phyloP scores from a whole-genome alignment of 1,139 yeast genomes.

The Nakaseomyces kungkrabaensis region DNA sequence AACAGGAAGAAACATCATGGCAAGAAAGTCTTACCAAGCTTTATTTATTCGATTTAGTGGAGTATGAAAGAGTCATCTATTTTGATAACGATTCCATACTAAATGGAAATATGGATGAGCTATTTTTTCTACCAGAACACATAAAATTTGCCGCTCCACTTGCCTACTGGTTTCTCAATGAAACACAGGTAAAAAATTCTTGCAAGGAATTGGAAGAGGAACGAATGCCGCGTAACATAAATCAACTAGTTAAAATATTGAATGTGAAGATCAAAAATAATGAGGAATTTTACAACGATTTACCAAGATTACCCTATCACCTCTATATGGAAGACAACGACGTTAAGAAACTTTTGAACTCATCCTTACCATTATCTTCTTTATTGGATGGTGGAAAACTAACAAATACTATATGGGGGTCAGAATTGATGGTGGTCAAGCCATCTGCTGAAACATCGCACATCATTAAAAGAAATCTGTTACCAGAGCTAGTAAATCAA shows the following conservation, averaged over 20 bases:
- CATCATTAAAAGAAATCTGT: constrained; percentile 8
- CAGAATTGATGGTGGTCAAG: constrained; percentile 27
- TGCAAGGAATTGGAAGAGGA: not conserved
- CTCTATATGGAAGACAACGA: constrained; percentile 16
- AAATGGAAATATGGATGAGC: constrained; percentile 34
- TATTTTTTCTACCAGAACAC: constrained; percentile 37
- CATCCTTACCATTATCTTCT: not conserved
- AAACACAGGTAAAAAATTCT: constrained; percentile 16
- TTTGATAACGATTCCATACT: constrained; percentile 35
- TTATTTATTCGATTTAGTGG: constrained; percentile 40
- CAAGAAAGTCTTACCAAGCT: constrained; percentile 45
- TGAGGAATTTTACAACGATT: constrained; percentile 25
- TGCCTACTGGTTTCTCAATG: constrained; percentile 23
- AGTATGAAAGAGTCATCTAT: constrained; percentile 39
- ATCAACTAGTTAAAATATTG: constrained; percentile 12
- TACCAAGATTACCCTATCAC: constrained; percentile 25
- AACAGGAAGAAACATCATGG: constrained; percentile 34
- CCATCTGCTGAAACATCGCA: constrained; percentile 19
- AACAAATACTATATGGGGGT: constrained; percentile 22
- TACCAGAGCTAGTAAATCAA: constrained; percentile 10
- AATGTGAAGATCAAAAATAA: constrained; percentile 15
- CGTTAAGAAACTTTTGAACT: not conserved
- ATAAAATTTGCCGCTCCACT: constrained; percentile 28
- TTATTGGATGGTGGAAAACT: constrained; percentile 15
- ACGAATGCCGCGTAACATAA: not conserved